Conservation (phyloP, 345 rosid species). For the Salix suchowensis region DNA sequence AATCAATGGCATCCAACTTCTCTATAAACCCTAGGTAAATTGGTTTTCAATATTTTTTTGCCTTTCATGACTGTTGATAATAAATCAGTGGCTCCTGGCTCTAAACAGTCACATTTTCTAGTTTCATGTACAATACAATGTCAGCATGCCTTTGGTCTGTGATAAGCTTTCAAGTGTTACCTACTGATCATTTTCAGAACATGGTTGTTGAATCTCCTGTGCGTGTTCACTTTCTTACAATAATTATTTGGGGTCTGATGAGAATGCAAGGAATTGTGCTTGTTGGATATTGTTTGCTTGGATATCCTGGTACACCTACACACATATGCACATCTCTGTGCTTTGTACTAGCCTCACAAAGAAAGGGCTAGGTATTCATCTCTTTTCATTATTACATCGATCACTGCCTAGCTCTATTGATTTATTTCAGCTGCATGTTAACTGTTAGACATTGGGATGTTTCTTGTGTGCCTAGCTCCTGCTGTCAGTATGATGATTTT, state of each 20-base stretch:
- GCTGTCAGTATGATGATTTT: not conserved
- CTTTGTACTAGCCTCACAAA: not conserved
- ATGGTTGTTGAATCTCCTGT: not conserved
- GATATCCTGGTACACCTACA: not conserved
- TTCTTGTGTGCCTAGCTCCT: not conserved
- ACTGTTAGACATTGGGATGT: not conserved
- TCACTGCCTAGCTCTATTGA: not conserved
- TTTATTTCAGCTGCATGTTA: not conserved
- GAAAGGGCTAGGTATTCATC: not conserved
- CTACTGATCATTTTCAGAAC: not conserved
- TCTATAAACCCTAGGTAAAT: slow-evolving; percentile 70
- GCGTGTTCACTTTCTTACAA: not conserved
- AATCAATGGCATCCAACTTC: slow-evolving; percentile 49
- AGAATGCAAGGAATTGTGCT: not conserved
- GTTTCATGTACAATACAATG: not conserved
- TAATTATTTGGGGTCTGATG: not conserved
- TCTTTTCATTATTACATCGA: not conserved
- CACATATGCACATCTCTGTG: not conserved
- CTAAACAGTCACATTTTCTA: not conserved
- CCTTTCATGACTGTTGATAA: not conserved
- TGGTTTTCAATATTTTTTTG: not conserved
- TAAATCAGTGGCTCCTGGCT: not conserved
- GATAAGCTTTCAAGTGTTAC: not conserved
- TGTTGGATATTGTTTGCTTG: not conserved
- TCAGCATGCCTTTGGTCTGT: not conserved